Base-by-base conservation (phyloP, 805 yeast species). In the Ogataea glucozyma region DNA sequence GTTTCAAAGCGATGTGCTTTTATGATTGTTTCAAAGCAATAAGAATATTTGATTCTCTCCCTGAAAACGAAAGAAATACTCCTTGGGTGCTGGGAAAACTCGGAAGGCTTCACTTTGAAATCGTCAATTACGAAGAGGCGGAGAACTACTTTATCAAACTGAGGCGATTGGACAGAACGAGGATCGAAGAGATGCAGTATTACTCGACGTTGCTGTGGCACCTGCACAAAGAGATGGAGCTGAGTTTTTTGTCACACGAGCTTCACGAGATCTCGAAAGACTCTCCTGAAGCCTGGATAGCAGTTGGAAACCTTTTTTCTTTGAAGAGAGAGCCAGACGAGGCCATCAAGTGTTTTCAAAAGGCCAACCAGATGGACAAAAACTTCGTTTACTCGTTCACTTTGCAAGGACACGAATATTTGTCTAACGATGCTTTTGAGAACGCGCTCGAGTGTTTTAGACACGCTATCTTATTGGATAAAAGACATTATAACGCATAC, bases 171-270 rank as follows among this genome's bases (percentile, higher is more conserved):
- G 96, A 89, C 64, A 77, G 91, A 31, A 85, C 90, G 9, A 72
- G 98, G 43, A 60, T 83, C 12, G 81, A 79, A 48, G 98, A 89
- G 59, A 88, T 91, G 93, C 98, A 93, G 57, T 80, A 82, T 53
- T 89, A 79, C 58, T 88, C 97, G 0, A 91, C 98, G 0, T 69
- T 89, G 21, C 70, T 91, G 45, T 91, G 99, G 99, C 98, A 93
- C 67, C 66, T 89, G 38, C 91, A 85, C 43, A 83, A 82, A 56
- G 89, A 85, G 36, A 77, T 79, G 16, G 90, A 83, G 42, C 71
- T 93, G 39, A 82, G 93, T n/a, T 81, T 75, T 54, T 70, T 93
- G 43, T 86, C 96, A 3, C 87, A 86, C 58, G 97, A 89, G 52
- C 69, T 91, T 31, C 71, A 81, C 48, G 86, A 81, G 44, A 68